Percentiles rank a stretch among this genome's conserved stretches.
Conservation (phyloP, 352 stramenopile genomes). For the Phytopythium kandeliae region DNA sequence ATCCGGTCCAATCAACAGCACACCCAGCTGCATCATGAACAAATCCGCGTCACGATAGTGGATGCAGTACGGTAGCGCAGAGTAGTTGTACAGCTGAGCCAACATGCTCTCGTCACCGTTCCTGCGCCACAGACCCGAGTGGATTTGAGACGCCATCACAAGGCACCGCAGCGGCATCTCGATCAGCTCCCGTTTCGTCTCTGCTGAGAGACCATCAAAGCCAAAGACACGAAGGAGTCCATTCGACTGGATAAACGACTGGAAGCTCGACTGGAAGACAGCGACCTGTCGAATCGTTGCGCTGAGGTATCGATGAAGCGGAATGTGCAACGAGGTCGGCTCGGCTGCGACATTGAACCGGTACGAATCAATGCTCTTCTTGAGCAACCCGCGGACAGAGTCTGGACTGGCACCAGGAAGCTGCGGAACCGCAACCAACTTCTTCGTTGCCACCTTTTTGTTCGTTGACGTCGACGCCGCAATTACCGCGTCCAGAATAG, state of each 20-base stretch:
- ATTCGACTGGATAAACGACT: constrained; percentile 34
- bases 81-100: constrained; percentile 88
- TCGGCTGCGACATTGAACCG: constrained; percentile 58
- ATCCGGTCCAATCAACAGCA: constrained; percentile 62
- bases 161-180: constrained; percentile 78
- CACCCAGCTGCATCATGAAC: constrained; percentile 72
- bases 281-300: constrained; percentile 66
- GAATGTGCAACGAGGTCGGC: constrained; percentile 71
- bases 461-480: constrained; percentile 44
- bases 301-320: constrained; percentile 75
- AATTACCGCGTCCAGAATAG: constrained; percentile 38
- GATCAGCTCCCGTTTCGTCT: constrained; percentile 56
- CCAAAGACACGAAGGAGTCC: constrained; percentile 51
- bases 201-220: constrained; percentile 36
- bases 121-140: constrained; percentile 81
- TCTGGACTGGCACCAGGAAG: constrained; percentile 18
- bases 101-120: constrained; percentile 90
- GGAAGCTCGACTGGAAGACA: constrained; percentile 49
- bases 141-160: constrained; percentile 85
- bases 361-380: constrained; percentile 34
- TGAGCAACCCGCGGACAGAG: background rate
- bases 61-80: constrained; percentile 79
- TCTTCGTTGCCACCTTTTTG: constrained; percentile 45
- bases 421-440: constrained; percentile 24
- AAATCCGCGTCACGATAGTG: constrained; percentile 81